Evolutionary conservation across 106 monocot genomes (phyloP), one percentile per base, ranked within the genome.

Genomic region (Hemerocallis citrina): DNA sequence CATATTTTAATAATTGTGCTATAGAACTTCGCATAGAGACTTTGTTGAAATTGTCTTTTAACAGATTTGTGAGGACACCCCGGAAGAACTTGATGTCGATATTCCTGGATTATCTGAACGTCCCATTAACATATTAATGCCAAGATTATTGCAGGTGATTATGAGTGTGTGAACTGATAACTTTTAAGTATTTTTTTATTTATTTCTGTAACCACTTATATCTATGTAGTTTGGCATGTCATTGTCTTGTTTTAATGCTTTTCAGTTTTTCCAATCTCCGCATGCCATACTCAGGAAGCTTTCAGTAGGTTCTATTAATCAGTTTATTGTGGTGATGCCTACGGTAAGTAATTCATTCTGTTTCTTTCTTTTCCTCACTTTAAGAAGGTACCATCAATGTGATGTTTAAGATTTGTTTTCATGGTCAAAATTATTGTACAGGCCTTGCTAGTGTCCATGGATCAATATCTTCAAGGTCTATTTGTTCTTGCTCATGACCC

Each of bases 51-150:
- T 69, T 62, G 16, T 41, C 9, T 34, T 69, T 50, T n/a, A n/a
- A 52, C 66, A 98, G 96, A 82, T 98, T 15, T 92, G 91, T 80
- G 96, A 98, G 67, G 96, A 98, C 57, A 58, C 82, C 4, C 96
- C 96, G 0, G 85, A 82, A 46, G 91, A 88, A 67, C 84, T 98
- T 72, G 96, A 91, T 79, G 52, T 75, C 15, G 96, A 98, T 84
- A 79, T 98, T 68, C 84, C 88, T 52, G 96, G 91, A 29, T 75
- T 98, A 58, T 31, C 79, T 40, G 96, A 91, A 63, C 76, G 91
- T 13, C 91, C 96, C 0, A 92, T 98, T 36, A 98, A 88, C 49
- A 73, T 98, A 68, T 85, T 98, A 57, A 77, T 98, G 74, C 96
- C 96, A 14, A 84, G 96, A 75, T 70, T 98, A 48, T 75, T 98